These are phyloP conservation scores for Arachis hypogaea DNA, from an alignment of 306 rosid genomes.

Conservation along the genomic window DNA sequence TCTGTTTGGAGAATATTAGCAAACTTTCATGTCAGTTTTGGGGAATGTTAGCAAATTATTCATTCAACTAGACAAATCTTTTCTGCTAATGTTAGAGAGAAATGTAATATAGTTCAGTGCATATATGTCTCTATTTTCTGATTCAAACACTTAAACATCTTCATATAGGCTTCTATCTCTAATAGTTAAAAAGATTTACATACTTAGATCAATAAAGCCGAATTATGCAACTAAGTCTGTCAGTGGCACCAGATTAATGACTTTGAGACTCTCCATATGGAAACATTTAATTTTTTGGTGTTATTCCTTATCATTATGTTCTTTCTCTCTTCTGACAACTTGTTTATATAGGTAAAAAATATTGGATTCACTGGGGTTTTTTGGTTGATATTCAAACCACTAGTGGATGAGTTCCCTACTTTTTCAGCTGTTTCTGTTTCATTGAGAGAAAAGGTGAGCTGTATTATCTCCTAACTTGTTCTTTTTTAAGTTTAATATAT, in stretches of 20 bases:
- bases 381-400: slow-evolving; percentile 96
- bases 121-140: not conserved
- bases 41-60: slow-evolving; percentile 1
- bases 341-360: slow-evolving; percentile 85
- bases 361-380: slow-evolving; percentile 99
- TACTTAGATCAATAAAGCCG: slow-evolving; percentile 18
- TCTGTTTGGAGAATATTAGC: not conserved
- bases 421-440: slow-evolving; percentile 91
- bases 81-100: slow-evolving; percentile 9
- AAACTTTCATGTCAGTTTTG: not conserved
- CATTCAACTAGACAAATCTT: slow-evolving; percentile 4
- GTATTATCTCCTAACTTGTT: slow-evolving; percentile 23
- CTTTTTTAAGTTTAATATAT: not conserved
- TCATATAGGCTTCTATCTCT: slow-evolving; percentile 21
- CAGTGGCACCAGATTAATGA: slow-evolving; percentile 26
- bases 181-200: slow-evolving; percentile 27
- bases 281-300: slow-evolving; percentile 18
- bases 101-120: not conserved
- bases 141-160: slow-evolving; percentile 6
- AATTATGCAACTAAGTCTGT: slow-evolving; percentile 19
- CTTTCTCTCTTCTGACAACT: slow-evolving; percentile 45
- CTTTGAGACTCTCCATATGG: not conserved
- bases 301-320: slow-evolving; percentile 38
- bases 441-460: slow-evolving; percentile 74
- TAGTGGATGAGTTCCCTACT: slow-evolving; percentile 79